Evolutionary conservation across 2,329 filamentous ascomycete genomes (phyloP).

Genomic region (Mariannaea sp.): DNA sequence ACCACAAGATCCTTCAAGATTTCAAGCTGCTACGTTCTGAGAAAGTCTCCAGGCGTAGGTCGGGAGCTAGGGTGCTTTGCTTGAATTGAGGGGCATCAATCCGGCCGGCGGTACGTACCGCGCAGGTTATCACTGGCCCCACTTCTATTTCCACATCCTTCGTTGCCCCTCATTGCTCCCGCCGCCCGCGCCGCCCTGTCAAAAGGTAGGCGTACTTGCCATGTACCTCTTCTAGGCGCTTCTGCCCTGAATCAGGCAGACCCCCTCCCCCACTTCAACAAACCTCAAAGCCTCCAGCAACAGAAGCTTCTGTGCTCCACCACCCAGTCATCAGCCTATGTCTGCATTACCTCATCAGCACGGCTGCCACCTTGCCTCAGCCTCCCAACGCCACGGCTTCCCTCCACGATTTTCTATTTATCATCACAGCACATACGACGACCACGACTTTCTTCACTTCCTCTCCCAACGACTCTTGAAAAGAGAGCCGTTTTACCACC

Average conservation of each 20-base stretch:
- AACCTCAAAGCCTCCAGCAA: constrained; percentile 16
- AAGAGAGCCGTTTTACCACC: background rate
- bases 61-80: too few species aligned
- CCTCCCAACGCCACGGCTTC: constrained; percentile 14
- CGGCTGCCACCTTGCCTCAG: constrained; percentile 25
- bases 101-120: too few species aligned
- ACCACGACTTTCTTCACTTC: constrained; percentile 13
- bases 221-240: background rate
- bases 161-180: background rate
- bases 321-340: constrained; percentile 20
- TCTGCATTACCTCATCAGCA: constrained; percentile 39
- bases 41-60: too few species aligned
- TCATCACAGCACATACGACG: constrained; percentile 15
- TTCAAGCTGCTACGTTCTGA: too few species aligned
- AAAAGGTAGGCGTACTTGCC: background rate
- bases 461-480: background rate
- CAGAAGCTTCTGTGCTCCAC: constrained; percentile 28
- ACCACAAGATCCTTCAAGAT: too few species aligned
- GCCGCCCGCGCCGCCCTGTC: background rate
- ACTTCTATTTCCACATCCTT: too few species aligned
- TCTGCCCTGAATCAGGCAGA: constrained; percentile 1
- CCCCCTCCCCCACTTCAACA: background rate
- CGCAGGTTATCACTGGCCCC: too few species aligned
- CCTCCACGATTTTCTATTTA: constrained; percentile 17
- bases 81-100: too few species aligned